Conservation (phyloP, 2,329 filamentous ascomycete genomes). For the Penicillium sp. region DNA sequence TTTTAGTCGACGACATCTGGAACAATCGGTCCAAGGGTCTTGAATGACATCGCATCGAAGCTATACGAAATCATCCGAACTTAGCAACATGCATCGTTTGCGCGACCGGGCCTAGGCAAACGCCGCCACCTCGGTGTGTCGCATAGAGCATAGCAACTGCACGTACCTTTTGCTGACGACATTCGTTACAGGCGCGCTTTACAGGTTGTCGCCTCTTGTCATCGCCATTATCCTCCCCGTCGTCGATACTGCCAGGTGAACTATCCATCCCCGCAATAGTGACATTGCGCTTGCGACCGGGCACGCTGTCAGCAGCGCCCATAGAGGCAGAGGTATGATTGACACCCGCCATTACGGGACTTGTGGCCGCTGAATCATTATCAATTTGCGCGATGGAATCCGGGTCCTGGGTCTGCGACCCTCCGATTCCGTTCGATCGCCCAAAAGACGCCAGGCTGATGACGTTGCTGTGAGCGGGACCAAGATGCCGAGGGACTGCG, state of each 20-base stretch:
- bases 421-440: conserved; percentile 44
- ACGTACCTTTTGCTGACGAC: conserved; percentile 70
- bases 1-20: conserved; percentile 66
- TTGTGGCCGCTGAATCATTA: conserved; percentile 46
- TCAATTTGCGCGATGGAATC: conserved; percentile 34
- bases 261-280: conserved; percentile 53
- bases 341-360: conserved; percentile 46
- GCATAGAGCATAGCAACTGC: conserved; percentile 11
- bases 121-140: conserved; percentile 8
- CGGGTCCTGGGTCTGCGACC: conserved; percentile 40
- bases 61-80: conserved; percentile 46
- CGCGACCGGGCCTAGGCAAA: not conserved
- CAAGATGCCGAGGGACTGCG: conserved; percentile 21
- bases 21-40: conserved; percentile 67
- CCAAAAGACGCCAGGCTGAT: conserved; percentile 47
- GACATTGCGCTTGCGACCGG: conserved; percentile 51
- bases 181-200: conserved; percentile 72
- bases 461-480: conserved; percentile 27
- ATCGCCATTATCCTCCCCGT: conserved; percentile 53
- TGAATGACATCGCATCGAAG: conserved; percentile 71
- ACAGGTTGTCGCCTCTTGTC: conserved; percentile 54
- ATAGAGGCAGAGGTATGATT: conserved; percentile 40
- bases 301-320: conserved; percentile 38
- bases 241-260: conserved; percentile 55
- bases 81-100: conserved; percentile 14